A percentile compares a stretch with the other conserved stretches of the same genome.
These are phyloP conservation scores for Leptodontidium sp. DNA, from an alignment of 2,329 filamentous ascomycete species.

Conservation along the genomic window DNA sequence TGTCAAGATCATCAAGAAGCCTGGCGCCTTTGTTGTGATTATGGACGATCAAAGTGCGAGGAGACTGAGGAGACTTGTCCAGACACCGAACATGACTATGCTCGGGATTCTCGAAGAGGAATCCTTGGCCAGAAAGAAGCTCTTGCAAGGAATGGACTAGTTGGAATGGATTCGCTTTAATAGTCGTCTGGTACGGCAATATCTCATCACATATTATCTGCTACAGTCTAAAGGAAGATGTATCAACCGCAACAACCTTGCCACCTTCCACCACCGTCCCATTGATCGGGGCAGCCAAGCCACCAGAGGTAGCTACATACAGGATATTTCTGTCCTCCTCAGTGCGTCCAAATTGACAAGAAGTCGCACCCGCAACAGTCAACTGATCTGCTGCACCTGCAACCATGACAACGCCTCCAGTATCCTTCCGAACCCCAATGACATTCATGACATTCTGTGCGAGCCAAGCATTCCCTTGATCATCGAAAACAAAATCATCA, in stretches of 20 bases:
- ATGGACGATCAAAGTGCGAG: slow-evolving; percentile 11
- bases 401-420: slow-evolving; percentile 14
- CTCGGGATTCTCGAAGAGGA: slow-evolving; percentile 6
- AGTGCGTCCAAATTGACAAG: slow-evolving; percentile 34
- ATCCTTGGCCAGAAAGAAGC: background rate
- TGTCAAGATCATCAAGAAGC: slow-evolving; percentile 9
- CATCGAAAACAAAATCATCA: too few relatives aligned
- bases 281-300: slow-evolving; percentile 30
- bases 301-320: slow-evolving; percentile 37
- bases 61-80: slow-evolving; percentile 3
- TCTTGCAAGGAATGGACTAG: background rate
- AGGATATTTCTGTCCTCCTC: slow-evolving; percentile 30
- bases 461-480: slow-evolving; percentile 33
- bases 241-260: slow-evolving; percentile 35
- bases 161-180: background rate
- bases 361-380: slow-evolving; percentile 33
- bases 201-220: background rate
- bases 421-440: slow-evolving; percentile 18
- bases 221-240: background rate
- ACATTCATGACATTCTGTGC: slow-evolving; percentile 29
- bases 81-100: slow-evolving; percentile 5
- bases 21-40: slow-evolving; percentile 14
- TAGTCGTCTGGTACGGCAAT: too few relatives aligned
- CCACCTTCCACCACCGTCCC: slow-evolving; percentile 34
- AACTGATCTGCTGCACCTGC: slow-evolving; percentile 28